Conservation (phyloP, 2,329 filamentous ascomycete species). For the Cladosporium sp. region DNA sequence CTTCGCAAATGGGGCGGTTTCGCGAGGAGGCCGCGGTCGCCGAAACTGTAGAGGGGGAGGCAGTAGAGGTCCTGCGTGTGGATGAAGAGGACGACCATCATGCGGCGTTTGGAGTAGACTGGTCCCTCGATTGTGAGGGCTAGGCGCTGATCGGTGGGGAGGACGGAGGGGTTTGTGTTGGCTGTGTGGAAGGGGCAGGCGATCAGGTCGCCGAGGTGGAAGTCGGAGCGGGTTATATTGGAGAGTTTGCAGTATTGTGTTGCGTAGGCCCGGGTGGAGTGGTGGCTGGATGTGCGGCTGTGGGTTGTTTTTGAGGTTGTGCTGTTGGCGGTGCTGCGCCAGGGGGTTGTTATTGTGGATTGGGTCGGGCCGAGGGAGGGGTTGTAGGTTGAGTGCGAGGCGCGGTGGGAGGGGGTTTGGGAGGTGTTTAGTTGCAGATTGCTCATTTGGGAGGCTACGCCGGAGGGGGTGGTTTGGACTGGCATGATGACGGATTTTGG, state of each 20-base stretch:
- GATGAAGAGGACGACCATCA: conserved; percentile 18
- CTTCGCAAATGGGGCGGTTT: conserved; percentile 7
- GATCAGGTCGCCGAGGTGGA: conserved; percentile 17
- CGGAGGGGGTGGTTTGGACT: background rate
- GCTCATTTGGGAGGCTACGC: background rate
- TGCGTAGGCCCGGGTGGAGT: background rate
- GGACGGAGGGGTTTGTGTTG: conserved; percentile 17
- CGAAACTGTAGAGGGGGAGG: conserved; percentile 16
- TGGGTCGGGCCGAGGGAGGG: conserved; percentile 12
- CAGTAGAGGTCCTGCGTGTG: conserved; percentile 16
- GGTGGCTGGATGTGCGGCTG: background rate
- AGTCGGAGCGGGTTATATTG: conserved; percentile 12
- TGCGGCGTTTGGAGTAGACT: conserved; percentile 18
- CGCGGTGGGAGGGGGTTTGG: background rate
- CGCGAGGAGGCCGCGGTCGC: conserved; percentile 1
- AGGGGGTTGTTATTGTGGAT: conserved; percentile 5
- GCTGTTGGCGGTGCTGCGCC: background rate
- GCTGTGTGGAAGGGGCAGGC: conserved; percentile 17
- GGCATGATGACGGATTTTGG: background rate
- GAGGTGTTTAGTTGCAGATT: background rate
- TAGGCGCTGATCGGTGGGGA: background rate
- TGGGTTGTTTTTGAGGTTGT: background rate
- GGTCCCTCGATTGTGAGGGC: conserved; percentile 12
- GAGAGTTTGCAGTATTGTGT: conserved; percentile 5
- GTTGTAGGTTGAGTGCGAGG: conserved; percentile 1